Percentiles rank a stretch among this genome's conserved stretches.
Conservation (phyloP, 306 rosid genomes). For the Vigna radiata region DNA sequence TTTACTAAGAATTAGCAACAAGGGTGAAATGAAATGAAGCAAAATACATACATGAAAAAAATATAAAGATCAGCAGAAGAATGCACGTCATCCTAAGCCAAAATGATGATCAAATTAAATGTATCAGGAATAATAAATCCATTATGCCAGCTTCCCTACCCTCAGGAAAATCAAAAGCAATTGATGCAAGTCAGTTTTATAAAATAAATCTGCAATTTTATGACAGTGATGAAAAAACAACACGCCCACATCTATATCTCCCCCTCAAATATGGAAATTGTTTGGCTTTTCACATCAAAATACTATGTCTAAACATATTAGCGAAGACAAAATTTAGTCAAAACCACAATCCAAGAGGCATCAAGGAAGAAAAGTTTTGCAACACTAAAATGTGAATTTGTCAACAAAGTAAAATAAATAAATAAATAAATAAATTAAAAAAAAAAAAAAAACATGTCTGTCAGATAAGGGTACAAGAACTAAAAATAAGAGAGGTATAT, state of each 20-base stretch:
- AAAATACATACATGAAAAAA: too few relatives aligned
- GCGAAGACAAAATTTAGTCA: background rate
- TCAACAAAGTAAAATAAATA: background rate
- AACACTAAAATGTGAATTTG: background rate
- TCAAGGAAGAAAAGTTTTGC: background rate
- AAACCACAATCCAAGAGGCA: constrained; percentile 6
- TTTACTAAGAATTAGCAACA: too few relatives aligned
- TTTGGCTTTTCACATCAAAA: background rate
- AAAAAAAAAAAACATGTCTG: background rate
- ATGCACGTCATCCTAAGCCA: too few relatives aligned
- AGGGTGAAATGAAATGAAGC: background rate
- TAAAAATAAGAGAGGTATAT: background rate
- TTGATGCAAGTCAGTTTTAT: too few relatives aligned
- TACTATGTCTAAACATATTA: background rate
- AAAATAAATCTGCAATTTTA: too few relatives aligned
- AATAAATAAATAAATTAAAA: too few relatives aligned
- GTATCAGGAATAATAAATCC: too few relatives aligned
- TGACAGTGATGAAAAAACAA: too few relatives aligned
- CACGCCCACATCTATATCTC: background rate
- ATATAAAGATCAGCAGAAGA: too few relatives aligned
- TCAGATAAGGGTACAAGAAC: constrained; percentile 20
- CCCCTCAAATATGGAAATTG: background rate
- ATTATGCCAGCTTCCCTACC: too few relatives aligned
- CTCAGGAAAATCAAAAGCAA: too few relatives aligned
- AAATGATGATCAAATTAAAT: too few relatives aligned